Percentiles rank a stretch among this genome's conserved stretches.
These are phyloP conservation scores for Chalara sp. DNA, from an alignment of 2,329 filamentous ascomycete genomes.

Conservation along the genomic window DNA sequence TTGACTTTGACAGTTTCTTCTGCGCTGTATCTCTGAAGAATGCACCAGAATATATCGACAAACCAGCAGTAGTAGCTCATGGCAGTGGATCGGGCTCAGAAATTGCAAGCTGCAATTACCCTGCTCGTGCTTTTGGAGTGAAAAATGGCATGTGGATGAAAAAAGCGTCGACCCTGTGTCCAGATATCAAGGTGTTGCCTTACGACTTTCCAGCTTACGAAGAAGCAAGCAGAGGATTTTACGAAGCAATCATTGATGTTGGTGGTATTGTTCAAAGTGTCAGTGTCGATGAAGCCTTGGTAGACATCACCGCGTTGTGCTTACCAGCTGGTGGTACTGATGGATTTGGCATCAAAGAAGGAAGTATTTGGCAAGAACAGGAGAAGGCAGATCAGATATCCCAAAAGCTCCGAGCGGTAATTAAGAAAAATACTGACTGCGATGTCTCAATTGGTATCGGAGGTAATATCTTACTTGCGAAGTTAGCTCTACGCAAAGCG, in stretches of 20 bases:
- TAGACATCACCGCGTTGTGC: slow-evolving; percentile 73
- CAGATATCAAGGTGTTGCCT: slow-evolving; percentile 80
- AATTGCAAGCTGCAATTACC: slow-evolving; percentile 96
- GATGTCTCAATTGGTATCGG: slow-evolving; percentile 91
- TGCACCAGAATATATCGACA: slow-evolving; percentile 66
- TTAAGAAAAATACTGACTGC: slow-evolving; percentile 73
- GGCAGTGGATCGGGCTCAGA: slow-evolving; percentile 80
- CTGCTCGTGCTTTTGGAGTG: slow-evolving; percentile 75
- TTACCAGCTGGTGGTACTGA: slow-evolving; percentile 58
- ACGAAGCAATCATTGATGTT: slow-evolving; percentile 71
- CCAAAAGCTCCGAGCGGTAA: slow-evolving; percentile 54
- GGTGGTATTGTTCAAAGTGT: slow-evolving; percentile 90
- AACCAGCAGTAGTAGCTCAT: slow-evolving; percentile 85
- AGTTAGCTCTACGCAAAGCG: slow-evolving; percentile 81
- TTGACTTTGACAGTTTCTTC: slow-evolving; percentile 98
- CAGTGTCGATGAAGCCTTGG: slow-evolving; percentile 88
- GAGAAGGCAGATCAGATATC: slow-evolving; percentile 70
- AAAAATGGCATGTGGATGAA: slow-evolving; percentile 99
- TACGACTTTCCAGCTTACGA: slow-evolving; percentile 97
- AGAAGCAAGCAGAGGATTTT: slow-evolving; percentile 81
- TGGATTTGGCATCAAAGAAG: slow-evolving; percentile 58
- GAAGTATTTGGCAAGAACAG: slow-evolving; percentile 70
- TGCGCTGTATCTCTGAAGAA: slow-evolving; percentile 83
- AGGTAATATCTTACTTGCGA: slow-evolving; percentile 82
- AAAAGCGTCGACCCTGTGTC: slow-evolving; percentile 72